Evolutionary conservation across 2,329 filamentous ascomycete species (phyloP), one percentile per base, ranked within the genome.

Genomic region (Botrytis medusae): DNA sequence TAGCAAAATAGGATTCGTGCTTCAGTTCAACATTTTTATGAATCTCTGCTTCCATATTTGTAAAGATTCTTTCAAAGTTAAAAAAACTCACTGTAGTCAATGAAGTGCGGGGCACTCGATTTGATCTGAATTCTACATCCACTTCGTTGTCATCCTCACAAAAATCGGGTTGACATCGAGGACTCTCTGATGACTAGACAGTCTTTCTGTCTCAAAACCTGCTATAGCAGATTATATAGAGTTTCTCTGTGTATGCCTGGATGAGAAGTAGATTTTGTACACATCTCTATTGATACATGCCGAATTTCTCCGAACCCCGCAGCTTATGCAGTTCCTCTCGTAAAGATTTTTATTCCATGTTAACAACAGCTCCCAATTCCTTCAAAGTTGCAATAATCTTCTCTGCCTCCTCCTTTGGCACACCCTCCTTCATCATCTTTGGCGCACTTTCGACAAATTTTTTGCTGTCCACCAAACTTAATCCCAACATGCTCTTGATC

Each of bases 401-500:
- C 89, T 98, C 95, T 12, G 94, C 94, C 84, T 99, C 97, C 82
- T 99, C 96, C 90, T 99, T 99, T 77, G 95, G 93, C 78, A 99
- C 94, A 69, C 93, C 95, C 86, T 99, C 96, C 91, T 98, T 98
- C 93, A 99, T 93, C 84, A 93, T 86, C 92, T 99, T 99, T 77
- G 96, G 96, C 79, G 93, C 95, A 82, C 93, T 94, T 88, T 99
- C 96, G 78, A 99, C 96, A 81, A 99, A 99, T 88, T 99, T 99
- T 92, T 99, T 99, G 86, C 93, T 97, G 85, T 99, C 96, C 79
- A 99, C 97, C 86, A 99, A 88, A 83, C 93, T 97, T 82, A 99
- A 85, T 61, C 96, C 96, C 75, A 99, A 87, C 90, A 99, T 88
- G 81, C 90, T 91, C 91, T 99, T 99, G 86, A 99, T 89, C 87